These are phyloP conservation scores for Solanum sparsipilum DNA, from an alignment of 257 asterid species.

Conservation along the genomic window DNA sequence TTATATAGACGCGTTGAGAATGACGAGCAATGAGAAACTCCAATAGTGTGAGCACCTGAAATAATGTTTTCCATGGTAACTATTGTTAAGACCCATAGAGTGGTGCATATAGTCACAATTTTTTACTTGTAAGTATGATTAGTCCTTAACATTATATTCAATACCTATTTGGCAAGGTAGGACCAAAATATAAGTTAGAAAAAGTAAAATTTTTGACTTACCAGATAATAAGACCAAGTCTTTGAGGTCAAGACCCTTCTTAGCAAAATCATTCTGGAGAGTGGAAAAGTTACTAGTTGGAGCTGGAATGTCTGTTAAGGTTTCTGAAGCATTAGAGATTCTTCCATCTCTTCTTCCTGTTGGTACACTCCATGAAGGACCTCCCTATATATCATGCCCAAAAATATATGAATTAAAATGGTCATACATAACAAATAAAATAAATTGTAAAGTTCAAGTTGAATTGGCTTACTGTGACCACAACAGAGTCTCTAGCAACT, in stretches of 20 bases:
- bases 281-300: conserved; percentile 27
- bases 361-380: conserved; percentile 46
- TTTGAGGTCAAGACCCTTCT: conserved; percentile 33
- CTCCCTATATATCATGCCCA: conserved; percentile 16
- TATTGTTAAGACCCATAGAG: not conserved
- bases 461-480: not conserved
- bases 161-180: too few relatives aligned
- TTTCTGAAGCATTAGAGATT: conserved; percentile 30
- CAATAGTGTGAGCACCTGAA: conserved; percentile 74
- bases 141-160: too few relatives aligned
- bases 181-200: too few relatives aligned
- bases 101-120: too few relatives aligned
- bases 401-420: not conserved
- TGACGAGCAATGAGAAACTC: conserved; percentile 46
- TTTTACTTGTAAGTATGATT: too few relatives aligned
- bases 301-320: conserved; percentile 28
- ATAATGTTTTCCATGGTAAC: not conserved
- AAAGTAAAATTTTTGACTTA: not conserved
- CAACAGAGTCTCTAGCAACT: conserved; percentile 21
- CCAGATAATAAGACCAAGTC: conserved; percentile 42
- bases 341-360: conserved; percentile 43
- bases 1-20: conserved; percentile 46
- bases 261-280: conserved; percentile 31
- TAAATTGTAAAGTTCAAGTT: not conserved
- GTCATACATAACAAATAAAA: not conserved